These are phyloP conservation scores for Tetracentron sinense DNA, from an alignment of 164 flowering plant species.

Conservation along the genomic window DNA sequence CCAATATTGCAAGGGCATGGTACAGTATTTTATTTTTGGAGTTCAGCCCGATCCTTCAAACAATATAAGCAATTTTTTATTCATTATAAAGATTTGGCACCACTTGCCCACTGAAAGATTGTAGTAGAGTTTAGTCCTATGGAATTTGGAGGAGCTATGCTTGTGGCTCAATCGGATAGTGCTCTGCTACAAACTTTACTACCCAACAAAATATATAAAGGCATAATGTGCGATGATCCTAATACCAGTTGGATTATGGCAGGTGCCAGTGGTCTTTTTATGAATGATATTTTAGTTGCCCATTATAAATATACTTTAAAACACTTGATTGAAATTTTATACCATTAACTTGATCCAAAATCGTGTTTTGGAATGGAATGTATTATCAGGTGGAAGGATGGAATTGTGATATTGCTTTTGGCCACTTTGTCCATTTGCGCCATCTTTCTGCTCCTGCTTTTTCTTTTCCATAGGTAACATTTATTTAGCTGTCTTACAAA, in stretches of 20 bases:
- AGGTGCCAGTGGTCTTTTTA: not conserved
- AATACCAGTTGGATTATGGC: not conserved
- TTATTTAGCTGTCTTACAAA: not conserved
- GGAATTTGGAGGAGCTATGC: too few relatives aligned
- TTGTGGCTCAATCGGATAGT: too few relatives aligned
- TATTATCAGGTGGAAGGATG: constrained; percentile 76
- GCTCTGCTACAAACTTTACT: too few relatives aligned
- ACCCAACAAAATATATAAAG: too few relatives aligned
- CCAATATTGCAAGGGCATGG: constrained; percentile 56
- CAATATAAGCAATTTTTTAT: not conserved
- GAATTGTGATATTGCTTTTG: constrained; percentile 59
- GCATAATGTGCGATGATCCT: not conserved
- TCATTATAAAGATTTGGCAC: not conserved
- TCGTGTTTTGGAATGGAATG: constrained; percentile 4
- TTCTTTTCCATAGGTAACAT: constrained; percentile 78
- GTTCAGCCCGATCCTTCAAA: not conserved
- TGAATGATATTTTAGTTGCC: not conserved
- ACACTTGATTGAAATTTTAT: not conserved
- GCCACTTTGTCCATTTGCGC: constrained; percentile 45
- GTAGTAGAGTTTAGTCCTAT: not conserved
- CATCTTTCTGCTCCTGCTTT: constrained; percentile 66
- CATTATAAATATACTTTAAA: too few relatives aligned
- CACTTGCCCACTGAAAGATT: not conserved
- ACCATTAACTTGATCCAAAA: constrained; percentile 2
- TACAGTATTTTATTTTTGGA: constrained; percentile 21